Percentiles rank a stretch among this genome's conserved stretches.
phyloP scores from a whole-genome alignment of 306 rosid genomes.

The Ziziphus jujuba region DNA sequence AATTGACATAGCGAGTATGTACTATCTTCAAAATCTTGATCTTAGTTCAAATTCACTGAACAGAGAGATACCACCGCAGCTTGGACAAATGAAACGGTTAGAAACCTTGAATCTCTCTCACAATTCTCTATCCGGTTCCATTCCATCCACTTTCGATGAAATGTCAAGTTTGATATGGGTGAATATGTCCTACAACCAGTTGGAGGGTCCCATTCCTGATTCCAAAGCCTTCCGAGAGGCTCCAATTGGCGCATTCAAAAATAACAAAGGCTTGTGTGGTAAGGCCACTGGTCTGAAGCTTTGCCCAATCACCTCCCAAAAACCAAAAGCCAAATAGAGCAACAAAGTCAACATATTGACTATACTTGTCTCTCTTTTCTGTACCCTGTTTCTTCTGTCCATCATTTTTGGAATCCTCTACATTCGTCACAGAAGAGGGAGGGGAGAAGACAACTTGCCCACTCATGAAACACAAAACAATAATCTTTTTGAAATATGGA shows the following conservation, averaged over 20 bases:
- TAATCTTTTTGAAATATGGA: neutral
- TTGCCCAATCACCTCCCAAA: neutral
- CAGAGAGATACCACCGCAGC: neutral
- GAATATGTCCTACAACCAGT: constrained; percentile 14
- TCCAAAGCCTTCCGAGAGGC: constrained; percentile 18
- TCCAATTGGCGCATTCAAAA: neutral
- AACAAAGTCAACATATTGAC: constrained; percentile 1
- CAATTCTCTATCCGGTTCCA: neutral
- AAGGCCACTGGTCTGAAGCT: constrained; percentile 8
- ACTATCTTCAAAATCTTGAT: neutral
- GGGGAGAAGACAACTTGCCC: neutral
- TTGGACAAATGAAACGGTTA: neutral
- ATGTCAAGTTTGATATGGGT: neutral
- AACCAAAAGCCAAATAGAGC: neutral
- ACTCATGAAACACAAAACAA: too few relatives aligned
- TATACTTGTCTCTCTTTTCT: neutral
- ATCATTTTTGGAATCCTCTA: neutral
- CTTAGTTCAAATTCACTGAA: neutral
- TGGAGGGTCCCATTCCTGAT: constrained; percentile 18
- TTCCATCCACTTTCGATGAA: neutral
- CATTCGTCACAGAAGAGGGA: neutral
- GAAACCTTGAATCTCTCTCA: neutral
- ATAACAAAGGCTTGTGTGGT: too few relatives aligned
- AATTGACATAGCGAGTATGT: neutral
- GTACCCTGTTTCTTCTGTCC: neutral